Conservation (phyloP, 805 yeast species). For the Sugiyamaella smithiae region DNA sequence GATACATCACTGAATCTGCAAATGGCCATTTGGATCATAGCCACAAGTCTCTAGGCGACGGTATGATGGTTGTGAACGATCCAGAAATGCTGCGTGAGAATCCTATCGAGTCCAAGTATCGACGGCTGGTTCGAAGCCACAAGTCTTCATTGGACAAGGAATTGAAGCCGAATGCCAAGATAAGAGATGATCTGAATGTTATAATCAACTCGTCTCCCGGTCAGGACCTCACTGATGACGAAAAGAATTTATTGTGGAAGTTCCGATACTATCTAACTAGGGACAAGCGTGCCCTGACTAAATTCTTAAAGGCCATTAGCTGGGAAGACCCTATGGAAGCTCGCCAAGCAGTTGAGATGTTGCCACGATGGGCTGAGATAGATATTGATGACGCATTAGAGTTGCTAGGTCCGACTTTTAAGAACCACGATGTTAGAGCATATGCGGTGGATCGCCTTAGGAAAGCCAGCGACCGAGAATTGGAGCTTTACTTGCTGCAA, state of each 20-base stretch:
- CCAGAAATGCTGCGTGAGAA: slow-evolving; percentile 68
- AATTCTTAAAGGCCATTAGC: slow-evolving; percentile 81
- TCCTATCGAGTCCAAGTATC: slow-evolving; percentile 84
- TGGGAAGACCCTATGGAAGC: slow-evolving; percentile 85
- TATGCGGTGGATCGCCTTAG: slow-evolving; percentile 85
- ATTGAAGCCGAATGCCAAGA: slow-evolving; percentile 80
- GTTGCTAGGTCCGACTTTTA: slow-evolving; percentile 73
- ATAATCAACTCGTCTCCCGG: slow-evolving; percentile 81
- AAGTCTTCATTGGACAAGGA: slow-evolving; percentile 78
- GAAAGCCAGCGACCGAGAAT: slow-evolving; percentile 74
- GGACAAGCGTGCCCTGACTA: slow-evolving; percentile 66
- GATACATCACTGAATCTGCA: slow-evolving; percentile 1
- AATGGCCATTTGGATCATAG: background rate
- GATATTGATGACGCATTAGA: slow-evolving; percentile 86
- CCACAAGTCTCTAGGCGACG: slow-evolving; percentile 11
- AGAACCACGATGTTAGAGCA: slow-evolving; percentile 67
- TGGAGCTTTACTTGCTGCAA: slow-evolving; percentile 79
- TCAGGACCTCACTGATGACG: slow-evolving; percentile 73
- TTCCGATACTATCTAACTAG: slow-evolving; percentile 78
- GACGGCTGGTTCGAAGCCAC: slow-evolving; percentile 79
- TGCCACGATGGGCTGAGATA: slow-evolving; percentile 69
- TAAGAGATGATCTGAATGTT: slow-evolving; percentile 66
- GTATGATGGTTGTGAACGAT: slow-evolving; percentile 45
- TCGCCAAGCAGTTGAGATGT: slow-evolving; percentile 68
- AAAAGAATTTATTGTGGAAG: slow-evolving; percentile 86